phyloP scores from a whole-genome alignment of 1,139 yeast species.

The Pichia sp. region DNA sequence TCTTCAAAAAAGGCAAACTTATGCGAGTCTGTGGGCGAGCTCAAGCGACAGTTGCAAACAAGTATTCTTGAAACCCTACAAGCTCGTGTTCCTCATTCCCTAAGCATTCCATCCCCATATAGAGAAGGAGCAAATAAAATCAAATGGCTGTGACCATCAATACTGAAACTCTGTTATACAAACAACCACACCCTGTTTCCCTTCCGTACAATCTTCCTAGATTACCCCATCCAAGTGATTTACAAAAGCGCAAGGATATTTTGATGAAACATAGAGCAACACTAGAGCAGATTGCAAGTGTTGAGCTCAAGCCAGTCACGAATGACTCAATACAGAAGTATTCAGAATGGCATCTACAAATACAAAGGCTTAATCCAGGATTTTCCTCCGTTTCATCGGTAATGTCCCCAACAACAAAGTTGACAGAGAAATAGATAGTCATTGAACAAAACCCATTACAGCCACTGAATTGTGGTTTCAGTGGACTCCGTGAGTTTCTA shows the following conservation, averaged over 20 bases:
- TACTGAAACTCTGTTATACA: conserved; percentile 19
- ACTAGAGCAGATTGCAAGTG: neutral
- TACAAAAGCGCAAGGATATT: neutral
- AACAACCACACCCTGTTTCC: conserved; percentile 20
- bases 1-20: too few species aligned
- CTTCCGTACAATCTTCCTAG: conserved; percentile 23
- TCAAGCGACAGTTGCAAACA: too few species aligned
- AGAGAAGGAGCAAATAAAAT: too few species aligned
- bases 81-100: neutral
- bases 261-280: neutral
- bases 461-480: too few species aligned
- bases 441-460: too few species aligned
- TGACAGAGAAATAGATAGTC: too few species aligned
- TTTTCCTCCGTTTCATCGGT: conserved; percentile 12
- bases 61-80: too few species aligned
- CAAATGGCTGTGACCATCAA: conserved; percentile 13
- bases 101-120: neutral
- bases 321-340: neutral
- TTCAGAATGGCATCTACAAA: conserved; percentile 18
- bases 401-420: conserved; percentile 21
- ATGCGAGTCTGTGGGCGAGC: too few species aligned
- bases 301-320: neutral
- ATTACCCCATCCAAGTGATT: conserved; percentile 12
- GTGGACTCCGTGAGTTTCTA: too few species aligned
- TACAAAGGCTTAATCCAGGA: conserved; percentile 9